Evolutionary conservation across 805 yeast genomes (phyloP).

Genomic region (Lachancea lanzarotensis): DNA sequence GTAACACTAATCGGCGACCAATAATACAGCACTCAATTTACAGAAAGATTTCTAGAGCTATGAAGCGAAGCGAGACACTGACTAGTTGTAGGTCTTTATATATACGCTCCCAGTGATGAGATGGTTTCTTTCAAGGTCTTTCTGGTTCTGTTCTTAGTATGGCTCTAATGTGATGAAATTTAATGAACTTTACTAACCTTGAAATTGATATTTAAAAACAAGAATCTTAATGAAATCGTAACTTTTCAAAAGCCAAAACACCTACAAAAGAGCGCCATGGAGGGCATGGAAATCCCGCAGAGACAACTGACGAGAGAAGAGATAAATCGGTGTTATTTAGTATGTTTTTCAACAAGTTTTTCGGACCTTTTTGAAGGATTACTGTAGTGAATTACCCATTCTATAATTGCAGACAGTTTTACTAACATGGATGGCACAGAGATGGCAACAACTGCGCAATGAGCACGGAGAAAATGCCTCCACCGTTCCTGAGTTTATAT

Average conservation of each 20-base stretch:
- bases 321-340: constrained; percentile 32
- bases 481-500: constrained; percentile 31
- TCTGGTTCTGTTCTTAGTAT: no score
- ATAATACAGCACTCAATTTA: no score
- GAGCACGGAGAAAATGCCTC: constrained; percentile 33
- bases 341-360: constrained; percentile 6
- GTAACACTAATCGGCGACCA: no score
- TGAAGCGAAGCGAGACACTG: no score
- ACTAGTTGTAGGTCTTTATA: no score
- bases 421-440: constrained; percentile 11
- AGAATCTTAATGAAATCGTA: not conserved
- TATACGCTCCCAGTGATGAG: no score
- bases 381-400: not conserved
- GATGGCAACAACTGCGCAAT: constrained; percentile 34
- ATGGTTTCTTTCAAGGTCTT: no score
- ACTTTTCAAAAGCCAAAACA: no score
- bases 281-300: constrained; percentile 26
- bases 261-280: constrained; percentile 9
- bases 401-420: not conserved
- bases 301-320: constrained; percentile 32
- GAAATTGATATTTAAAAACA: not conserved
- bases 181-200: no score
- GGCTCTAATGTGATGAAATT: no score
- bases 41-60: no score
- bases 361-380: not conserved